Percentiles rank a stretch among this genome's conserved stretches.
phyloP scores from a whole-genome alignment of 305 asterid species.

The Fraxinus ornus region DNA sequence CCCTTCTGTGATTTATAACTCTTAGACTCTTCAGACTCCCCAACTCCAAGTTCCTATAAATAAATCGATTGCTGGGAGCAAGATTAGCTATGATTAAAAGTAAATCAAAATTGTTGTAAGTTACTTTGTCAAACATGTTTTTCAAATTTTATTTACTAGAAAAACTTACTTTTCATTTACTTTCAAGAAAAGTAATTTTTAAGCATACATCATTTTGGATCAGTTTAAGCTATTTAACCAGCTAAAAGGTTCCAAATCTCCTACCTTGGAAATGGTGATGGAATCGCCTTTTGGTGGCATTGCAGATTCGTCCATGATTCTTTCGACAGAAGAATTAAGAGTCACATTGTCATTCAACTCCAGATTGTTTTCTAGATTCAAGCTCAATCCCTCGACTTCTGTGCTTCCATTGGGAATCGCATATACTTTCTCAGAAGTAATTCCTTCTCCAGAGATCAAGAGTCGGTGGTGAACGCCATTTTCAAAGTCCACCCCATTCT shows the following conservation, averaged over 20 bases:
- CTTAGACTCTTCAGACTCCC: conserved; percentile 35
- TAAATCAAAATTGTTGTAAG: background rate
- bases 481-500: background rate
- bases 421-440: background rate
- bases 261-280: conserved; percentile 46
- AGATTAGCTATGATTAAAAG: background rate
- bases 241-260: conserved; percentile 14
- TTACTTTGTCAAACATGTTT: background rate
- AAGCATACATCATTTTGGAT: background rate
- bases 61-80: conserved; percentile 1
- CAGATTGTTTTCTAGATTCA: background rate
- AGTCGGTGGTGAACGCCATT: background rate
- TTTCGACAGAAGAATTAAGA: conserved; percentile 3
- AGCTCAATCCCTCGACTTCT: background rate
- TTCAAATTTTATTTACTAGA: background rate
- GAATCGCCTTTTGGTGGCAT: conserved; percentile 39
- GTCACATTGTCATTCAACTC: background rate
- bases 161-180: background rate
- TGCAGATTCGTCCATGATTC: conserved; percentile 29
- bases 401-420: background rate
- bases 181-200: background rate
- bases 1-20: conserved; percentile 41
- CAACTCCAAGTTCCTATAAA: conserved; percentile 46
- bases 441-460: background rate
- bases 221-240: conserved; percentile 7